Percentiles rank a stretch among this genome's conserved stretches.
Conservation (phyloP, 768 basidiomycete species). For the Collybiopsis luxurians region DNA sequence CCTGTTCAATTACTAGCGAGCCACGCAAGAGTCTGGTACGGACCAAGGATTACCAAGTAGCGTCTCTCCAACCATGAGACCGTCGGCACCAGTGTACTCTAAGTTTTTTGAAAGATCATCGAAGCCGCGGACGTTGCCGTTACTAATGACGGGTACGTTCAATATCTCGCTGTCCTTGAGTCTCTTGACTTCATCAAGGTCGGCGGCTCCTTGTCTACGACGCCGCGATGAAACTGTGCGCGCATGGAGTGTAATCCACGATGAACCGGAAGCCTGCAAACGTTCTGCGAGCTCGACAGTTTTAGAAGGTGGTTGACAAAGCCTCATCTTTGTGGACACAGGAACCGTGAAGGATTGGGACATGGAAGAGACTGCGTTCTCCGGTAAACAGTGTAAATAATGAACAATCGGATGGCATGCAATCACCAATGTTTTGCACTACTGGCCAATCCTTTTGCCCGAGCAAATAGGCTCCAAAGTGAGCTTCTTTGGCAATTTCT, state of each 20-base stretch:
- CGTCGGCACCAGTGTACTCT: constrained; percentile 59
- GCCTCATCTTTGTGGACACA: constrained; percentile 60
- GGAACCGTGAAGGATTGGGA: constrained; percentile 61
- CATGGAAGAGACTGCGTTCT: constrained; percentile 71
- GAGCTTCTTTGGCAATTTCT: constrained; percentile 59
- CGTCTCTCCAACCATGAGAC: constrained; percentile 81
- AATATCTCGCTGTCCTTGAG: constrained; percentile 44
- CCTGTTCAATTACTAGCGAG: background rate
- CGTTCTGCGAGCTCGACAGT: constrained; percentile 55
- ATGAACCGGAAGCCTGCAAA: constrained; percentile 63
- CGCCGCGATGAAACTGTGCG: constrained; percentile 68
- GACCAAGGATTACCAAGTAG: constrained; percentile 74
- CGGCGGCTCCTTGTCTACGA: constrained; percentile 71
- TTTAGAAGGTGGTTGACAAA: constrained; percentile 49
- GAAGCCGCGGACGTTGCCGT: constrained; percentile 71
- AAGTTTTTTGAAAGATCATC: constrained; percentile 55
- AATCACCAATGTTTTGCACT: constrained; percentile 60
- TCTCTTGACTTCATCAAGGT: constrained; percentile 54
- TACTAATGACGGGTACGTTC: constrained; percentile 64
- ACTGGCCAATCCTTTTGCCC: constrained; percentile 70
- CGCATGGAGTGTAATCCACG: constrained; percentile 74
- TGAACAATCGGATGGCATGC: too few species aligned
- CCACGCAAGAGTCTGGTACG: constrained; percentile 12
- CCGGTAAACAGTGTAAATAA: too few species aligned
- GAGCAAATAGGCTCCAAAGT: constrained; percentile 76